Base-by-base conservation (phyloP, 2,329 filamentous ascomycete genomes). In the Chrysoporthe austroafricana region DNA sequence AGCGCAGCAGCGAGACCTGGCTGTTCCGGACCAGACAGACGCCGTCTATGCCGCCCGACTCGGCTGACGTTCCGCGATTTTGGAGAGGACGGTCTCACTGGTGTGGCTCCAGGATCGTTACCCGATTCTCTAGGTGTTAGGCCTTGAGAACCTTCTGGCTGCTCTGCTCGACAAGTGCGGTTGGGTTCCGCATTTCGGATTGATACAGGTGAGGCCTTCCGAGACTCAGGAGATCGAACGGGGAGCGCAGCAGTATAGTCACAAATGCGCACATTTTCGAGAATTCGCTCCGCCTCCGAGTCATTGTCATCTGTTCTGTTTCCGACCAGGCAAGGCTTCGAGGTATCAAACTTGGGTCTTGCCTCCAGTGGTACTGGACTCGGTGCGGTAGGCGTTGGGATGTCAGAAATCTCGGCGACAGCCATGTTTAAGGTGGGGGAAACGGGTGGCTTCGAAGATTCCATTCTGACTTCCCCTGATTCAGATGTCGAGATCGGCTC, bases 321-420 rank as follows among this genome's bases (percentile, higher is more conserved):
- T 26, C 39, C 39, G 4, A 18, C n/a, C 3, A 26, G 26, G 36
- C 48, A 42, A 4, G 36, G 16, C 4, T 18, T 44, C 3, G 76
- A 73, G 36, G 76, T 75, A 64, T 73, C 69, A 1, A 79, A 63
- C 13, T 72, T 73, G 0, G 79, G 78, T 1, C 78, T 72, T 16
- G 75, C 5, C 0, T 74, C 66, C 32, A 72, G 56, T 0, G 78
- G 76, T 0, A 77, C 79, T 3, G 78, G 76, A 18, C 76, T 79
- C 0, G 77, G 77, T 1, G 74, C 76, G 0, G 77, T 78, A 0
- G 79, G 78, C 0, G 77, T 79, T 0, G 73, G 73, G 3, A 79
- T 61, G 1, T 69, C 48, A 2, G 63, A 64, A 21, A 62, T 68
- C n/a, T 52, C 66, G 2, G 42, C 63, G 5, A 66, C 48, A 18